Evolutionary conservation across 1,284 basidiomycete species (phyloP), one percentile per base, ranked within the genome.

Genomic region (Rhizoctonia solani): DNA sequence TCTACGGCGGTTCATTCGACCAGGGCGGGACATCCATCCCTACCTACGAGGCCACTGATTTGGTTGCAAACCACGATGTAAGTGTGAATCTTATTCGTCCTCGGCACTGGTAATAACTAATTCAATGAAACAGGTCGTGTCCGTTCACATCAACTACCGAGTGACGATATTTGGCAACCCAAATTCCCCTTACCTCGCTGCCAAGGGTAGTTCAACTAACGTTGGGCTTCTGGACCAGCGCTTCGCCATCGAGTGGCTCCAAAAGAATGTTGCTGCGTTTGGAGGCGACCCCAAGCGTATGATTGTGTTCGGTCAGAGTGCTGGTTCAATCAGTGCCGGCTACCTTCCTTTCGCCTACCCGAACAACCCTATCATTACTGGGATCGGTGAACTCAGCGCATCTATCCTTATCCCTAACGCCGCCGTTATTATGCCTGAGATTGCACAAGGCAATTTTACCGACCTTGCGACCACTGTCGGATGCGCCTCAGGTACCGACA

Each of bases 181-280:
- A 1, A 68, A 59, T 44, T 56, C 66, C 1, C 66, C 66, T 1
- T 61, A 68, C 27, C 58, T 61, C 4, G 72, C 74, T 2, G 73
- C 72, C 1, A 73, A 73, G 41, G 73, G 74, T 50, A 69, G 71
- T 4, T 9, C 55, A 11, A 47, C 52, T 19, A 77, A 77, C 68
- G 71, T 77, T 21, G 79, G 78, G 19, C 58, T 79, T 29, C 69
- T 72, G 50, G 81, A 83, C 71, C 78, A 81, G 65, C 73, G 76
- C 4, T 72, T 77, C 23, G 79, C 77, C 0, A 72, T 84, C 8
- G 72, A 80, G 68, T 84, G 82, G 81, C 77, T 83, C 0, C 76
- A 79, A 39, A 53, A 76, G 61, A 77, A 82, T 69, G 79, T 82
- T 56, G 71, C 72, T 32, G 72, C 73, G 1, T 82, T 82, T 66